Conservation (phyloP, 306 rosid species). For the Corylus avellana region DNA sequence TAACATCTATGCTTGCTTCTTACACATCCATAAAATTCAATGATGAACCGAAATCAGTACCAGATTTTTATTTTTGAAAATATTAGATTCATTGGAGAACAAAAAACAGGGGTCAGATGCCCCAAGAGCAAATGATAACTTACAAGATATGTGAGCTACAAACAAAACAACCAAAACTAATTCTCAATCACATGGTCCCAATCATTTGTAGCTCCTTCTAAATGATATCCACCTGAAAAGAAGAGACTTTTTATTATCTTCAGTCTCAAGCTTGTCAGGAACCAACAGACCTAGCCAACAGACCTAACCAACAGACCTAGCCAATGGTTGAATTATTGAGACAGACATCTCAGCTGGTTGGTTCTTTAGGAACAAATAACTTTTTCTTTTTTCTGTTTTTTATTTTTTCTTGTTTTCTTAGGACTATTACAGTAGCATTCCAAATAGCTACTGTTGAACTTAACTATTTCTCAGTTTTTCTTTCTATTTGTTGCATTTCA, state of each 20-base stretch:
- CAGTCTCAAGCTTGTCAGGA: slow-evolving; percentile 2
- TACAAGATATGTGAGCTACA: slow-evolving; percentile 27
- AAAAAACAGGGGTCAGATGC: neutral
- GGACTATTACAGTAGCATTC: neutral
- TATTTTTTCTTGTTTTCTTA: neutral
- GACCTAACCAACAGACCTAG: neutral
- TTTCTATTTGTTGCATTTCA: neutral
- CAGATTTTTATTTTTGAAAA: neutral
- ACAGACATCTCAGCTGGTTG: neutral
- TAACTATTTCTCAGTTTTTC: neutral
- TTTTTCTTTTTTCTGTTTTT: neutral
- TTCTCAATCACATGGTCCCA: slow-evolving; percentile 29
- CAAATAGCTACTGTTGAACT: neutral
- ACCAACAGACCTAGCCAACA: neutral
- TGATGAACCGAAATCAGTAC: neutral
- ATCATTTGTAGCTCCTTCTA: slow-evolving; percentile 27
- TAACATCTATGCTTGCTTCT: neutral
- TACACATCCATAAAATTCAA: neutral
- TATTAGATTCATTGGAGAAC: neutral
- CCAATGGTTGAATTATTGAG: slow-evolving; percentile 5
- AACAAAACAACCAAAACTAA: slow-evolving; percentile 18
- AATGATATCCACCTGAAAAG: slow-evolving; percentile 28
- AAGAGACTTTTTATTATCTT: slow-evolving; percentile 25
- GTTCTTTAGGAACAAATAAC: neutral
- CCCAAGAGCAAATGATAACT: slow-evolving; percentile 20